A percentile compares a stretch with the other conserved stretches of the same genome.
Conservation (phyloP, 805 yeast species). For the Metschnikowia noctiluminum region DNA sequence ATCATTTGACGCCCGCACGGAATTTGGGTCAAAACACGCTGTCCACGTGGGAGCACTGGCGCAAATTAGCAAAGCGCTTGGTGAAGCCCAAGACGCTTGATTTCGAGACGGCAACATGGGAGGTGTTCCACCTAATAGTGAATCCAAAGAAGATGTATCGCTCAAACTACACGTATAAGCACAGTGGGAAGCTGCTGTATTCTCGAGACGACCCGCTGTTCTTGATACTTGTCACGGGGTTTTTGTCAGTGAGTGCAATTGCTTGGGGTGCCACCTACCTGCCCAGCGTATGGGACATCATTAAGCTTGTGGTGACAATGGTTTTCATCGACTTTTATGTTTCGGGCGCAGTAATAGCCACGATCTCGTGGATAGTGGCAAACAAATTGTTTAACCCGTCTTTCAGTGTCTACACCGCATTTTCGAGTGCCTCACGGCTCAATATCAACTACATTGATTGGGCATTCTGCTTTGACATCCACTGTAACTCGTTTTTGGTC, state of each 20-base stretch:
- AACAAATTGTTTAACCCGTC: conserved; percentile 54
- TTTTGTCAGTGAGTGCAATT: conserved; percentile 69
- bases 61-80: conserved; percentile 32
- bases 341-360: conserved; percentile 65
- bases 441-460: conserved; percentile 61
- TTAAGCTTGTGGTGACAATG: conserved; percentile 74
- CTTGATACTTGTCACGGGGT: conserved; percentile 63
- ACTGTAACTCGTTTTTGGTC: conserved; percentile 57
- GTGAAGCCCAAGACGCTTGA: conserved; percentile 79
- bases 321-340: conserved; percentile 78
- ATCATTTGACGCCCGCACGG: conserved; percentile 15
- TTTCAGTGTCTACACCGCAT: conserved; percentile 10
- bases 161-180: conserved; percentile 72
- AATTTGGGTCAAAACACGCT: conserved; percentile 9
- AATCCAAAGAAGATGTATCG: conserved; percentile 82
- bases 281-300: conserved; percentile 55
- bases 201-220: conserved; percentile 93
- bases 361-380: conserved; percentile 69
- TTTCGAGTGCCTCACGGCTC: conserved; percentile 12
- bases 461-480: conserved; percentile 94
- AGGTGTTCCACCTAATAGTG: conserved; percentile 66
- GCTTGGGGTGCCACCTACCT: conserved; percentile 90
- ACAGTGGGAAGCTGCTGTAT: conserved; percentile 57
- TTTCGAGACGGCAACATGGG: conserved; percentile 93
- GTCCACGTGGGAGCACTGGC: conserved; percentile 22